phyloP scores from a whole-genome alignment of 73 alveolate genomes.

The Paraurostyla sp. region DNA sequence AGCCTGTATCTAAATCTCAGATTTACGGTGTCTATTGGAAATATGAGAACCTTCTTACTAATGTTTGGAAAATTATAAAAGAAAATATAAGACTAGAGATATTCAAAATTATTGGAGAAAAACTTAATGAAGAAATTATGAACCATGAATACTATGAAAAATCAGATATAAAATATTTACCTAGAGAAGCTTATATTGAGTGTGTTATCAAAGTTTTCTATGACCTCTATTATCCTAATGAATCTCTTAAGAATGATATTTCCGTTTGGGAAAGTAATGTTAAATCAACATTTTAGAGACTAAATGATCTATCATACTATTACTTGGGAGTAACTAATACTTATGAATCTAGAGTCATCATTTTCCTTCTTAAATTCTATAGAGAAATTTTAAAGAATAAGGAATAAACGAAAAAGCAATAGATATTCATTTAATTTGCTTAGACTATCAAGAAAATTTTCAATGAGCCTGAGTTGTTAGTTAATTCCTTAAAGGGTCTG shows the following conservation, averaged over 20 bases:
- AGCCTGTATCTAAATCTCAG: not conserved
- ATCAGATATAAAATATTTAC: not conserved
- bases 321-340: not conserved
- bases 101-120: not conserved
- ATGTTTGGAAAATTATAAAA: conserved; percentile 34
- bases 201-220: conserved; percentile 29
- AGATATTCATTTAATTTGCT: not conserved
- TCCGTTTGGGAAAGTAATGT: conserved; percentile 14
- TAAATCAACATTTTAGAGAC: conserved; percentile 14
- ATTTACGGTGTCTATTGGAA: conserved; percentile 56
- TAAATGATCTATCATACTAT: conserved; percentile 13
- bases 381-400: not conserved
- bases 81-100: not conserved
- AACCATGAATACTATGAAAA: not conserved
- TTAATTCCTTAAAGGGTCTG: not conserved
- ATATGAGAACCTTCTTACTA: conserved; percentile 15
- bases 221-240: conserved; percentile 36
- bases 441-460: not conserved
- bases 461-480: not conserved
- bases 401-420: not conserved
- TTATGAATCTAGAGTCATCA: conserved; percentile 8
- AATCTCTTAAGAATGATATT: not conserved
- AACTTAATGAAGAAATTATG: not conserved
- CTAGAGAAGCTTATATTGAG: conserved; percentile 25
- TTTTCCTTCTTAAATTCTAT: conserved; percentile 7